These are phyloP conservation scores for Euphorbia peplus DNA, from an alignment of 345 rosid species.

Conservation along the genomic window DNA sequence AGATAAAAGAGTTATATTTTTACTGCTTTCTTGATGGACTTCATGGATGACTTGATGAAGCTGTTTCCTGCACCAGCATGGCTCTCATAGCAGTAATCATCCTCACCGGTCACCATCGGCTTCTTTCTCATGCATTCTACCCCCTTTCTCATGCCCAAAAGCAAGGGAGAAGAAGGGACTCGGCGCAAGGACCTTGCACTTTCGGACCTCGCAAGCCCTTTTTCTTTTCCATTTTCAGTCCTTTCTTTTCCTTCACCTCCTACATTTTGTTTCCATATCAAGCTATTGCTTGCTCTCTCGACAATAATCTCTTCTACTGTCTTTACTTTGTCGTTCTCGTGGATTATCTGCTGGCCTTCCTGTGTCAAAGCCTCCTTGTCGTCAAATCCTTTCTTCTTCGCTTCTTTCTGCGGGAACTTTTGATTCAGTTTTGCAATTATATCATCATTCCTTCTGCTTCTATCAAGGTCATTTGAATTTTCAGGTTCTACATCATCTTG, in stretches of 20 bases:
- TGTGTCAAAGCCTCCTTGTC: neutral
- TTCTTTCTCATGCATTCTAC: conserved; percentile 83
- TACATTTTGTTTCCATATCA: neutral
- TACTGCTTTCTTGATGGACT: conserved; percentile 65
- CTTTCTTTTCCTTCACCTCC: conserved; percentile 35
- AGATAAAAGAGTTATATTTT: conserved; percentile 29
- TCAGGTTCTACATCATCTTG: conserved; percentile 40
- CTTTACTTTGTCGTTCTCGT: conserved; percentile 18
- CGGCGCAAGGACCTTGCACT: conserved; percentile 76
- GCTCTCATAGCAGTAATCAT: conserved; percentile 47
- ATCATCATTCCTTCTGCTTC: conserved; percentile 43
- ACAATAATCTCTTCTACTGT: conserved; percentile 22
- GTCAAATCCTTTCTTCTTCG: conserved; percentile 8
- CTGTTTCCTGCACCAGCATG: conserved; percentile 47
- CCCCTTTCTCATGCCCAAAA: conserved; percentile 74
- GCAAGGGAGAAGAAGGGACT: conserved; percentile 84
- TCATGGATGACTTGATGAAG: conserved; percentile 72
- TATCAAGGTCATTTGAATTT: conserved; percentile 23
- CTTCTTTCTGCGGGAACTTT: conserved; percentile 52
- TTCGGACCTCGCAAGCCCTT: conserved; percentile 58
- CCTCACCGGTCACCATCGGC: conserved; percentile 56
- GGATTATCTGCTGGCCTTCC: conserved; percentile 16
- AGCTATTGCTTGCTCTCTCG: conserved; percentile 13
- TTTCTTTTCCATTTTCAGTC: conserved; percentile 44
- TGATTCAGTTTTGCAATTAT: conserved; percentile 48